Percentiles rank a stretch among this genome's conserved stretches.
Evolutionary conservation across 345 rosid species (phyloP).

Genomic region (Eucalyptus cloeziana): DNA sequence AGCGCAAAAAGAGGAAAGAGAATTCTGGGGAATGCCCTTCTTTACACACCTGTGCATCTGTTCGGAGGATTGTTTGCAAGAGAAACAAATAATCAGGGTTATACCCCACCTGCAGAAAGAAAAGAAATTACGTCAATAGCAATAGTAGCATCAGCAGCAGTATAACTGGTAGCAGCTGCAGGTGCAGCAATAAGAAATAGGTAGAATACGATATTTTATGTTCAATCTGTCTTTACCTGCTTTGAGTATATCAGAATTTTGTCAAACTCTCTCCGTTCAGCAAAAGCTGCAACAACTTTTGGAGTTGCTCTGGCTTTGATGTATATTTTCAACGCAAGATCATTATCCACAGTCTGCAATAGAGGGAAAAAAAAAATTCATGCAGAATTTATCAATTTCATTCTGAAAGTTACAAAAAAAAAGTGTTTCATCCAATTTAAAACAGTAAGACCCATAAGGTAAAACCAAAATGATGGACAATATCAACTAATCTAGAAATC

Average conservation of each 20-base stretch:
- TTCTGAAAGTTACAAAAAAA: neutral
- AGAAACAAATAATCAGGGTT: conserved; percentile 97
- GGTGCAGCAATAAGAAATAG: neutral
- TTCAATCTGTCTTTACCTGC: conserved; percentile 37
- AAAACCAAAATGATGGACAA: neutral
- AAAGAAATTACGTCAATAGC: neutral
- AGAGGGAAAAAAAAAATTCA: neutral
- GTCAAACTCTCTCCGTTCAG: conserved; percentile 96
- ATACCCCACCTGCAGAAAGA: conserved; percentile 71
- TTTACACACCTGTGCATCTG: conserved; percentile 79
- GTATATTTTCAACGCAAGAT: conserved; percentile 90
- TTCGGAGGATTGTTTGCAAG: conserved; percentile 93
- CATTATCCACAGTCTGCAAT: conserved; percentile 94
- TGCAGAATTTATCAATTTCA: neutral
- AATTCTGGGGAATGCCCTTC: neutral
- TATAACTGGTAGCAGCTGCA: neutral
- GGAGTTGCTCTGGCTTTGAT: conserved; percentile 96
- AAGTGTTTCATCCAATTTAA: neutral
- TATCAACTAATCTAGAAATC: neutral
- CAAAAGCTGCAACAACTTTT: conserved; percentile 99
- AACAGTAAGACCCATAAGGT: neutral
- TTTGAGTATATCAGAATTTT: conserved; percentile 86
- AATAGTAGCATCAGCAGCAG: neutral
- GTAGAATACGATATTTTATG: neutral
- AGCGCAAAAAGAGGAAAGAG: neutral